These are phyloP conservation scores for Gossypium gossypioides DNA, from an alignment of 441 rosid species.

Conservation along the genomic window DNA sequence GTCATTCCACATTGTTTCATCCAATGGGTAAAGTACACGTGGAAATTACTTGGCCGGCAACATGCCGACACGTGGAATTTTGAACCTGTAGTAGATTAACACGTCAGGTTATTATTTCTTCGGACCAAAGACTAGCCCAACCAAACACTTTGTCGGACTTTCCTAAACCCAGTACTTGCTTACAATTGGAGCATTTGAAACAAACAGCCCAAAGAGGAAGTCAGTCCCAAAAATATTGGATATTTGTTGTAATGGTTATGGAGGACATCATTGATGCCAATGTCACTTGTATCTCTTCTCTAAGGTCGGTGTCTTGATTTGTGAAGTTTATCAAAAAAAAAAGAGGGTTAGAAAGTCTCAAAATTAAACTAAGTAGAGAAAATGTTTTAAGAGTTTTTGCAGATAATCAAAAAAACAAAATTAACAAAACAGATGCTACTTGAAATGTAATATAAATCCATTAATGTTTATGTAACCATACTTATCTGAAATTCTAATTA, in stretches of 20 bases:
- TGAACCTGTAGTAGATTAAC: constrained; percentile 10
- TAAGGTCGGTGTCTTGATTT: too few relatives aligned
- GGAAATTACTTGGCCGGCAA: not conserved
- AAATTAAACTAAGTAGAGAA: too few relatives aligned
- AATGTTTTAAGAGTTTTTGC: too few relatives aligned
- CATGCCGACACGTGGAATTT: not conserved
- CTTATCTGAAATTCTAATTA: too few relatives aligned
- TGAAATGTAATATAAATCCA: too few relatives aligned
- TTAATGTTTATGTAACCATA: too few relatives aligned
- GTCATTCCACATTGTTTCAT: constrained; percentile 30
- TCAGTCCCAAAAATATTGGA: not conserved
- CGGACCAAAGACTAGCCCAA: not conserved
- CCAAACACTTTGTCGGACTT: not conserved
- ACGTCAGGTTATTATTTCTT: constrained; percentile 15
- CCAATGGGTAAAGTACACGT: constrained; percentile 33
- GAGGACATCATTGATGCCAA: too few relatives aligned
- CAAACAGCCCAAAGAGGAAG: not conserved
- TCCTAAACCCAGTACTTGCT: not conserved
- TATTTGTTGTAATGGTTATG: not conserved
- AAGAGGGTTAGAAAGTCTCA: too few relatives aligned
- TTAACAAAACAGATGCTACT: too few relatives aligned
- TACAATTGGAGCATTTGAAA: not conserved
- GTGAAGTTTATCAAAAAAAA: too few relatives aligned
- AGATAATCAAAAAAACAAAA: too few relatives aligned
- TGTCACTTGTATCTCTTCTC: too few relatives aligned